These are phyloP conservation scores for Salix exigua DNA, from an alignment of 345 rosid species.

Conservation along the genomic window DNA sequence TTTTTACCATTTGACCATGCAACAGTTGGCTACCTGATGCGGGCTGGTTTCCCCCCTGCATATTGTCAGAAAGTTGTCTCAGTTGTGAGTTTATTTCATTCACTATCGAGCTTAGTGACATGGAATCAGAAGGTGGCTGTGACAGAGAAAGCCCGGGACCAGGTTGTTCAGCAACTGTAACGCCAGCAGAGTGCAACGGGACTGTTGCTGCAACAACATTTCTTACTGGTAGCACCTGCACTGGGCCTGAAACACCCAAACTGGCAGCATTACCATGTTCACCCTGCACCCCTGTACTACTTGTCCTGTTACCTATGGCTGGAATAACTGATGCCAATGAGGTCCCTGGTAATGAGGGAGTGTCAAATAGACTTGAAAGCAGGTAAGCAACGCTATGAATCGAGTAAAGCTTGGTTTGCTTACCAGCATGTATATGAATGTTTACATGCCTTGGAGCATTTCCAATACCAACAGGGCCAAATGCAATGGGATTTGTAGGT, in stretches of 20 bases:
- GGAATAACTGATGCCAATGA: conserved; percentile 51
- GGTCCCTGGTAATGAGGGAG: conserved; percentile 40
- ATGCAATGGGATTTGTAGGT: conserved; percentile 42
- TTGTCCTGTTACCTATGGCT: conserved; percentile 46
- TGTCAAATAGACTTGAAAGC: conserved; percentile 7
- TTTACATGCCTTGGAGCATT: conserved; percentile 69
- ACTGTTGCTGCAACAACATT: conserved; percentile 43
- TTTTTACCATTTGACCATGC: not conserved
- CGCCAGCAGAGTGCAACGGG: conserved; percentile 41
- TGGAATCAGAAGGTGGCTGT: conserved; percentile 34
- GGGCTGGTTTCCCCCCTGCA: conserved; percentile 45
- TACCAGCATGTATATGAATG: conserved; percentile 96
- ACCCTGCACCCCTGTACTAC: conserved; percentile 47
- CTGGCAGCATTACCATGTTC: conserved; percentile 37
- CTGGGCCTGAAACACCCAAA: conserved; percentile 38
- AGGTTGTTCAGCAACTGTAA: conserved; percentile 29
- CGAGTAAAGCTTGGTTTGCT: conserved; percentile 15
- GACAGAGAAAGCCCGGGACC: conserved; percentile 31
- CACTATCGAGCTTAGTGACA: conserved; percentile 32
- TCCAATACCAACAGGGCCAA: conserved; percentile 62
- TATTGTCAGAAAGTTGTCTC: conserved; percentile 37
- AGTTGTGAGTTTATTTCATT: conserved; percentile 48
- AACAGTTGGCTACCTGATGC: conserved; percentile 40
- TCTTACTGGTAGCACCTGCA: conserved; percentile 39
- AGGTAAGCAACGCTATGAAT: not conserved